Conservation (phyloP, 352 stramenopile genomes). For the Phytophthora hibernalis region DNA sequence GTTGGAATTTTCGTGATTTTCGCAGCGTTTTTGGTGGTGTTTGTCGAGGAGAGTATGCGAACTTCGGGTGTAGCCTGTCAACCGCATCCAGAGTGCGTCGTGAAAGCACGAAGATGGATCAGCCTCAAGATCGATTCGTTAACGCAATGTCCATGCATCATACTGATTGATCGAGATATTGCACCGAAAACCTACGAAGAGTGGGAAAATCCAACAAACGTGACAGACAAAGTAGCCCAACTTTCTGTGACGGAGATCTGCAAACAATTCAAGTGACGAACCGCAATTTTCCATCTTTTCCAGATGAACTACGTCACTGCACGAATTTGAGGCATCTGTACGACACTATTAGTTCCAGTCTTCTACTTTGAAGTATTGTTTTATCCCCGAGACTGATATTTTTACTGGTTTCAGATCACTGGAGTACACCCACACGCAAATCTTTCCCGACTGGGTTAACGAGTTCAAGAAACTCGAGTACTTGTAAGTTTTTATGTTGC, state of each 20-base stretch:
- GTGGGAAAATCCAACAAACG: conserved; percentile 39
- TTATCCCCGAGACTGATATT: not conserved
- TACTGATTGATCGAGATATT: conserved; percentile 42
- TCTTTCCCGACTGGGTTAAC: conserved; percentile 36
- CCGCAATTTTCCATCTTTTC: conserved; percentile 34
- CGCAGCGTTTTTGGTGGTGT: conserved; percentile 7
- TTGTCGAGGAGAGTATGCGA: conserved; percentile 26
- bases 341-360: not conserved
- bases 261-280: conserved; percentile 46
- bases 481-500: conserved; percentile 24
- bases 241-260: conserved; percentile 30
- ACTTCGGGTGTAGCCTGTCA: conserved; percentile 22
- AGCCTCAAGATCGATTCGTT: conserved; percentile 10
- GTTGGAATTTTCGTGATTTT: conserved; percentile 15
- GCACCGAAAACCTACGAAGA: conserved; percentile 30
- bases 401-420: conserved; percentile 19
- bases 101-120: conserved; percentile 37
- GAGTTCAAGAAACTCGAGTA: conserved; percentile 39
- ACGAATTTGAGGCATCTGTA: conserved; percentile 41
- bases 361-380: not conserved
- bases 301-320: conserved; percentile 37
- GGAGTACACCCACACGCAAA: conserved; percentile 40
- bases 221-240: conserved; percentile 39
- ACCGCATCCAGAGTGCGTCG: conserved; percentile 33
- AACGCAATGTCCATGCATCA: conserved; percentile 48